Evolutionary conservation across 169 alveolate species (phyloP), one percentile per base, ranked within the genome.

Genomic region (Plasmodium inui): DNA sequence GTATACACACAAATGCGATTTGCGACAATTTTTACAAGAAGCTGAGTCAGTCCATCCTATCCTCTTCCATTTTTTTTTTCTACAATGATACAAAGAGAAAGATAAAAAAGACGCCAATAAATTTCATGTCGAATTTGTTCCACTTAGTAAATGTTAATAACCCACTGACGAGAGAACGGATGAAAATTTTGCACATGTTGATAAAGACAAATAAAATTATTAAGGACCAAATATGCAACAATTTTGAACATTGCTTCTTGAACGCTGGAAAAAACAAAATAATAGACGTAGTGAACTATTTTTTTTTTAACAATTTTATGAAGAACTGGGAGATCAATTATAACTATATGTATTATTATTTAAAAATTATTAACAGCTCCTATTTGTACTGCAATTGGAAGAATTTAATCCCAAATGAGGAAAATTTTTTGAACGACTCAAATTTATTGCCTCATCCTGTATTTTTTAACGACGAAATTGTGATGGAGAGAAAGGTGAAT

Each of bases 231-330:
- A 70, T 76, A 74, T 86, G 37, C 61, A 86, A 76, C 70, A 86
- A 86, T 76, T 86, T 34, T 76, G 93, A 86, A 53, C 85, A 86
- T 44, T 86, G 93, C 2, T 84, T 84, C 73, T 86, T 86, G 22
- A 26, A 84, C 37, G 14, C 22, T 30, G 84, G 53, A 74, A 86
- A 70, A 22, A 86, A 86, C 39, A 86, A 86, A 86, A 53, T 86
- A 74, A 86, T 86, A 30, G 85, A 86, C 50, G 30, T 86, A 41
- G 93, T 86, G 67, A 86, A 86, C 46, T 86, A 74, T 86, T 86
- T 86, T 50, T 14, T 86, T 10, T 86, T 86, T 32, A 86, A 86
- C 3, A 86, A 50, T 34, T 86, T 86, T 22, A 86, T 86, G 93
- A 73, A 76, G 46, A 86, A 86, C 44, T 76, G n/a, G 67, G 93